Evolutionary conservation across 2,329 filamentous ascomycete species (phyloP), one percentile per base, ranked within the genome.

Genomic region (Achaetomium macrosporum): DNA sequence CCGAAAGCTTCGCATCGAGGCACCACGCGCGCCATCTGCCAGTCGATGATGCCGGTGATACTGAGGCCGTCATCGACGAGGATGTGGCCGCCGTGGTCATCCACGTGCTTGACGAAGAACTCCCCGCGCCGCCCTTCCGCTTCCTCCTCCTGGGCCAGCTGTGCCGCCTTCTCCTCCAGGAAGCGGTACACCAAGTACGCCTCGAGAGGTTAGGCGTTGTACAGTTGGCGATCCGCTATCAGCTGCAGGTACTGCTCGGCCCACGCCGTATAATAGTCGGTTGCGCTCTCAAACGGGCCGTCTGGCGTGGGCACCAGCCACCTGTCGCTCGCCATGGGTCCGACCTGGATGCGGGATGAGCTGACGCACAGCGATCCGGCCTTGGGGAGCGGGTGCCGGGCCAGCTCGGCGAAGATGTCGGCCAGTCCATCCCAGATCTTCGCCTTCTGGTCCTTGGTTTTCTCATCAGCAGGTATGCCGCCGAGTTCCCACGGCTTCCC

Each of bases 201-300:
- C 1, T 54, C 43, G 42, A 51, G 33, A 9, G 52, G 47, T 33
- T 42, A 54, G 65, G 64, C 55, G 30, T 59, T 36, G 51, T 63
- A 60, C 29, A 63, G 52, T 50, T 65, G 62, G 9, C 60, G 47
- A 47, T 61, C 59, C 25, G 59, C 60, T 50, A 64, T 62, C 25
- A 65, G 53, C 47, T 40, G 19, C 16, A 64, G 47, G 36, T 64
- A 44, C 16, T 44, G 42, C 29, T 44, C 42, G 16, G 30, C 29
- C 29, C 42, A 61, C 29, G 57, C 57, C 15, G 53, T 52, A 55
- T 63, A 61, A 50, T 61, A 61, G 35, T 50, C 39, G 13, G 13
- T 31, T 16, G 57, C 46, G 43, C 47, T 60, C 2, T 42, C 35
- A 41, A 54, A 54, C 3, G 62, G 61, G 10, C 59, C 61, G 17